Conservation (phyloP, 1,139 yeast genomes). For the Geotrichum aggregatum region DNA sequence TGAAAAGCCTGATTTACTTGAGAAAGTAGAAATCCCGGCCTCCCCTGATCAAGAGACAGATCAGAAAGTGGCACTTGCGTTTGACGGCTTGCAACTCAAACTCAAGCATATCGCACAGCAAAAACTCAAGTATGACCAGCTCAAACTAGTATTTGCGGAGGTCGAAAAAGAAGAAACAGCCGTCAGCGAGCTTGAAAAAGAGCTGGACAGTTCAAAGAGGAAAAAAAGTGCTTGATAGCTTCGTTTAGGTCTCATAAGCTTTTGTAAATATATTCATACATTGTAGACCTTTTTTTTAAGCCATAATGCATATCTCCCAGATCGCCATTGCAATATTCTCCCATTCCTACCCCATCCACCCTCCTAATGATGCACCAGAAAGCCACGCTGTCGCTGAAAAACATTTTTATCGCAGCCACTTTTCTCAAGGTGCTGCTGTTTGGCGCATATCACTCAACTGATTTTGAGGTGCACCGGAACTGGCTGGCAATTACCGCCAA, state of each 20-base stretch:
- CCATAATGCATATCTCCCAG: no score
- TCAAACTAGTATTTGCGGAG: slow-evolving; percentile 32
- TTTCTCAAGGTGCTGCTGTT: slow-evolving; percentile 51
- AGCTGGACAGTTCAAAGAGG: not conserved
- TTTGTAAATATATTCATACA: not conserved
- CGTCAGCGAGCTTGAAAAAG: not conserved
- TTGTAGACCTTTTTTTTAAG: not conserved
- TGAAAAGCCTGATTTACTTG: slow-evolving; percentile 12
- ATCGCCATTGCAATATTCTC: not conserved
- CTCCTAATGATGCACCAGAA: not conserved
- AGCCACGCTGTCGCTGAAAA: slow-evolving; percentile 48
- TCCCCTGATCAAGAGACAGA: not conserved
- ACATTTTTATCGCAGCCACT: slow-evolving; percentile 60
- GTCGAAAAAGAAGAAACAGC: slow-evolving; percentile 22
- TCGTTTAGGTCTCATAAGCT: not conserved
- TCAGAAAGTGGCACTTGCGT: slow-evolving; percentile 46
- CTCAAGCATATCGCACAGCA: slow-evolving; percentile 42
- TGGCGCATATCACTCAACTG: slow-evolving; percentile 67
- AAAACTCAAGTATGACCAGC: slow-evolving; percentile 33
- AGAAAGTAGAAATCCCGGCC: not conserved
- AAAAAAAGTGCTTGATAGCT: not conserved
- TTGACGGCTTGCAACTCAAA: slow-evolving; percentile 56
- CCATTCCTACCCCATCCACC: not conserved
- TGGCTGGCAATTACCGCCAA: slow-evolving; percentile 89
- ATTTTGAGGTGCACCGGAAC: slow-evolving; percentile 93